phyloP scores from a whole-genome alignment of 768 basidiomycete genomes.

The Mycena olivaceomarginata region DNA sequence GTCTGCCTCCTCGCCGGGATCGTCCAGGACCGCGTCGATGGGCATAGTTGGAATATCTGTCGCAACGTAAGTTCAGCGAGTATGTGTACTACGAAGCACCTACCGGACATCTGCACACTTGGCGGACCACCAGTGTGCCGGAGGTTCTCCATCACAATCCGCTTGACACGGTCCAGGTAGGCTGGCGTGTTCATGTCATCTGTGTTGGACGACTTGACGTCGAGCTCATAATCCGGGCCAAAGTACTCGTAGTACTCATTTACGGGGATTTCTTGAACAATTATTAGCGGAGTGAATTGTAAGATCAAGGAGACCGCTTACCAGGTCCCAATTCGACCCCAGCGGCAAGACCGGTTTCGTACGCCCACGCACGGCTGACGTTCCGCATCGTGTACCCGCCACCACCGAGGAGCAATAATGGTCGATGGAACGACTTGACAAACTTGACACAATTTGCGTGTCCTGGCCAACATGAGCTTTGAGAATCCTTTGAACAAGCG shows the following conservation, averaged over 20 bases:
- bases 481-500: neutral
- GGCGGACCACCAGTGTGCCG: constrained; percentile 92
- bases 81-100: constrained; percentile 42
- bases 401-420: constrained; percentile 95
- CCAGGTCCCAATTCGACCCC: constrained; percentile 94
- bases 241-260: constrained; percentile 99
- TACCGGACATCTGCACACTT: constrained; percentile 93
- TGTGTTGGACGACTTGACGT: constrained; percentile 95
- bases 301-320: constrained; percentile 55
- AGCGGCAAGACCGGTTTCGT: constrained; percentile 98
- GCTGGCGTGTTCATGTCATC: constrained; percentile 96
- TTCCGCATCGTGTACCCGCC: constrained; percentile 99
- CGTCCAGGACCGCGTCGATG: constrained; percentile 90
- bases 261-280: constrained; percentile 90
- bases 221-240: constrained; percentile 96
- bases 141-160: constrained; percentile 94
- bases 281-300: constrained; percentile 1
- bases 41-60: constrained; percentile 90
- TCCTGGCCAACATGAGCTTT: constrained; percentile 60
- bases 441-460: constrained; percentile 99
- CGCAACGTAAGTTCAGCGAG: constrained; percentile 4
- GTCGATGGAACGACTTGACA: constrained; percentile 96
- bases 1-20: constrained; percentile 90
- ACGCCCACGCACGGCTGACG: constrained; percentile 98
- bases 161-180: constrained; percentile 95